Evolutionary conservation across 306 rosid genomes (phyloP).

Genomic region (Pachyrhizus erosus): DNA sequence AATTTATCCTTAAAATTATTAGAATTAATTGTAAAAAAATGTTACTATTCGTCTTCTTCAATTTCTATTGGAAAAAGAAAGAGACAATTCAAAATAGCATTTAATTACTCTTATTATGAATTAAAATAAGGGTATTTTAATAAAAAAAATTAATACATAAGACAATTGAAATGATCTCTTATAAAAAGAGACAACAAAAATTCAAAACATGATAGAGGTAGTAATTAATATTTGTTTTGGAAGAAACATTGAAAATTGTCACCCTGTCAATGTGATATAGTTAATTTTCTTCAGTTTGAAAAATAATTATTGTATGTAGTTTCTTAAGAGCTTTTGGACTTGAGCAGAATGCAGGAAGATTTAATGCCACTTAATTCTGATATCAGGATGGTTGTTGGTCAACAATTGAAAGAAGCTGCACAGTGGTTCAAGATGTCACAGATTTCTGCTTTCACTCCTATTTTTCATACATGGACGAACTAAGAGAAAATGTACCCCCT

Average conservation of each 20-base stretch:
- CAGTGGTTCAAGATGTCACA: constrained; percentile 68
- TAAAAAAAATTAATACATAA: too few relatives aligned
- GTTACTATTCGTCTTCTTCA: too few relatives aligned
- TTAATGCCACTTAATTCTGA: constrained; percentile 33
- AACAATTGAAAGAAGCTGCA: constrained; percentile 69
- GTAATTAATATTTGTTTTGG: background rate
- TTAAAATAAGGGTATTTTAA: too few relatives aligned
- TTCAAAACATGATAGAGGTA: too few relatives aligned
- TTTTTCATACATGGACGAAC: constrained; percentile 88
- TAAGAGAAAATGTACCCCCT: constrained; percentile 62
- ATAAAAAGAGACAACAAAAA: too few relatives aligned
- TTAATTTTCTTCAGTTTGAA: constrained; percentile 4
- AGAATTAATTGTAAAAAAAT: too few relatives aligned
- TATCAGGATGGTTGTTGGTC: constrained; percentile 77
- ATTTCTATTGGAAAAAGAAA: too few relatives aligned
- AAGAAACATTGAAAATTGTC: background rate
- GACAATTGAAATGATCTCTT: too few relatives aligned
- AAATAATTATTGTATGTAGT: background rate
- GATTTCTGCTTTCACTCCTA: constrained; percentile 86
- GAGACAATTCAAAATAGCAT: too few relatives aligned
- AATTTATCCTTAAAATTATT: too few relatives aligned
- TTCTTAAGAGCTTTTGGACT: constrained; percentile 4
- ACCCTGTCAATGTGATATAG: background rate
- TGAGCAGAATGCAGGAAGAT: constrained; percentile 18
- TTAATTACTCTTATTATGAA: too few relatives aligned